Conservation (phyloP, 2,329 filamentous ascomycete genomes). For the Fusarium torulosum region DNA sequence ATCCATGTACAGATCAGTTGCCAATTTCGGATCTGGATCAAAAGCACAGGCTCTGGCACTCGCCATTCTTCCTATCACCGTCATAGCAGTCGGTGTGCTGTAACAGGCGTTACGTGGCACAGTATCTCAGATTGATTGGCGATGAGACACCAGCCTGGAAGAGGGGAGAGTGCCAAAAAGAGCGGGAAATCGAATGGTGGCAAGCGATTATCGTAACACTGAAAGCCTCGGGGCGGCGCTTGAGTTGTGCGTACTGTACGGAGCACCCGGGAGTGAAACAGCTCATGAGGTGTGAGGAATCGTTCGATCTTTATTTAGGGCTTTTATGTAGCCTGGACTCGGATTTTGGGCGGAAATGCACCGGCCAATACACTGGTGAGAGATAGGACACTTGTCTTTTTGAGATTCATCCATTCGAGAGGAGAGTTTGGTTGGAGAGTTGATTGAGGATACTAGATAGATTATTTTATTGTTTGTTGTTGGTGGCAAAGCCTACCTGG, state of each 20-base stretch:
- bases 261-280: conserved; percentile 32
- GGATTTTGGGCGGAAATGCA: not conserved
- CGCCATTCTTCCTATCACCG: not conserved
- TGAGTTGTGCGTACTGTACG: conserved; percentile 35
- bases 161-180: conserved; percentile 5
- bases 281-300: conserved; percentile 34
- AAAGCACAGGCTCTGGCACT: not conserved
- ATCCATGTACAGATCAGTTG: not conserved
- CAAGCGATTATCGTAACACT: conserved; percentile 28
- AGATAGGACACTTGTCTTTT: not conserved
- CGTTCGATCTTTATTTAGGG: conserved; percentile 37
- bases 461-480: not conserved
- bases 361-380: conserved; percentile 17
- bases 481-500: not conserved
- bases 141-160: not conserved
- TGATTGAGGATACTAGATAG: not conserved
- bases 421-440: not conserved
- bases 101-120: conserved; percentile 1
- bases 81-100: conserved; percentile 1
- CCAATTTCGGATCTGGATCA: not conserved
- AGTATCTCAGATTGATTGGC: conserved; percentile 9
- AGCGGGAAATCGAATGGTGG: conserved; percentile 26
- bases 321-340: conserved; percentile 14
- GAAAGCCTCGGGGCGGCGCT: conserved; percentile 5
- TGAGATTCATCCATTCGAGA: not conserved